Base-by-base conservation (phyloP, 2,329 filamentous ascomycete species). In the Trichoderma aggressivum region DNA sequence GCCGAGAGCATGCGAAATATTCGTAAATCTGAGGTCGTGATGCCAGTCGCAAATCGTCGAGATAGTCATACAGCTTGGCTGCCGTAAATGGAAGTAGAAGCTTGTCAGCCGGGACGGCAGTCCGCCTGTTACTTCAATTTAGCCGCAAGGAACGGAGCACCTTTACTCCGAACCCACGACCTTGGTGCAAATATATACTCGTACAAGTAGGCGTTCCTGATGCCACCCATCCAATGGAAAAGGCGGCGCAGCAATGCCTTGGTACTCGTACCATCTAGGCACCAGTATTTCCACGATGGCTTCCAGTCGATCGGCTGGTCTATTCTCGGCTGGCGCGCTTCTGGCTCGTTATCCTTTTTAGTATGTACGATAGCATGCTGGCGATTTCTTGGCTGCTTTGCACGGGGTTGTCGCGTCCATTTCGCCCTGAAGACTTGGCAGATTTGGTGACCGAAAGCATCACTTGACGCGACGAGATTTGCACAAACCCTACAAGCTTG, bases 121-220 rank as follows among this genome's bases (percentile, higher is more conserved):
- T 26, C 30, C 21, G 24, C 18, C 16, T 34, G 39, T 59, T 59
- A 3, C 8, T 43, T 67, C 16, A 43, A 43, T 43, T 56, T 58
- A 67, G 64, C 32, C 50, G 50, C 32, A 56, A 18, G 50, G 64
- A 67, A 32, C 53, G 64, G 64, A 67, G 64, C 34, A 43, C 50
- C 64, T 67, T 65, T 65, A 53, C 62, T 65, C 62, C 62, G 62
- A 21, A 6, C 28, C 39, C 39, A 50, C n/a, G 43, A 34, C 21
- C 43, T 39, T 21, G 32, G 12, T 53, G 30, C 39, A 50, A 63
- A 64, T 26, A 56, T 34, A 36, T 56, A 34, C 39, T n/a, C 7
- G 39, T 1, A 43, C 39, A n/a, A 16, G 39, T 3, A n/a, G 18
- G 0, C 10, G 21, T 24, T 56, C 16, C 28, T 32, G 28, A 39